phyloP scores from a whole-genome alignment of 192 early-diverging fungal genomes.

The Chytriomyces confervae region DNA sequence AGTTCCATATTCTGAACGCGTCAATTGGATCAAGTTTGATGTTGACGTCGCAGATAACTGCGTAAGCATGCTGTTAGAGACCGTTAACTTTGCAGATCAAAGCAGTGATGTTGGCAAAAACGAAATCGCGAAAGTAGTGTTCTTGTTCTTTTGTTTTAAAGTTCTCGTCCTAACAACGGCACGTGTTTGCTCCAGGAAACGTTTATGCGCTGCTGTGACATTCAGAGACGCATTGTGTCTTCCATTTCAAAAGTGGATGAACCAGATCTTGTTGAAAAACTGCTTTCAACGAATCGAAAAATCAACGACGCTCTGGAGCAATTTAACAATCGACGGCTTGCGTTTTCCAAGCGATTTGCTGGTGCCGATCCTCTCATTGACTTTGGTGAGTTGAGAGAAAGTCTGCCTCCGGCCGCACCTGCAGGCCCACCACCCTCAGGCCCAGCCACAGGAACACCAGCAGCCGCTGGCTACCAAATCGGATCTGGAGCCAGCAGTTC shows the following conservation, averaged over 20 bases:
- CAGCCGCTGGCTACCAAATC: background rate
- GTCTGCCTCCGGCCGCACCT: background rate
- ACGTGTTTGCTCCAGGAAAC: constrained; percentile 12
- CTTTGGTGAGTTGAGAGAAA: background rate
- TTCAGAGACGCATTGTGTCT: constrained; percentile 11
- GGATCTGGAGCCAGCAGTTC: background rate
- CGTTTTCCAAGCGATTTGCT: background rate
- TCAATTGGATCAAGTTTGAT: constrained; percentile 36
- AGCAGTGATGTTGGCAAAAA: constrained; percentile 15
- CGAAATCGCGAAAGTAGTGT: constrained; percentile 16
- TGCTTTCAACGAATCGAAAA: constrained; percentile 11
- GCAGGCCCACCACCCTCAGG: background rate
- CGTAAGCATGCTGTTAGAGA: constrained; percentile 24
- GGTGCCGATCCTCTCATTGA: background rate
- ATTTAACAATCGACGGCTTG: constrained; percentile 10
- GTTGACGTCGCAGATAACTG: constrained; percentile 20
- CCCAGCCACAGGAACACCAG: no score
- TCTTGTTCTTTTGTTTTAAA: background rate
- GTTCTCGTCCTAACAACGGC: background rate
- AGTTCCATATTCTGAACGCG: constrained; percentile 8
- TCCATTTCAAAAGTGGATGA: constrained; percentile 27
- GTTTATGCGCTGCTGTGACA: constrained; percentile 16
- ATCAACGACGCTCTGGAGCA: constrained; percentile 22
- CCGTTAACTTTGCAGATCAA: constrained; percentile 25
- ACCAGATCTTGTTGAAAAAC: constrained; percentile 34